Conservation (phyloP, 768 basidiomycete species). For the Daedaleopsis sinensis region DNA sequence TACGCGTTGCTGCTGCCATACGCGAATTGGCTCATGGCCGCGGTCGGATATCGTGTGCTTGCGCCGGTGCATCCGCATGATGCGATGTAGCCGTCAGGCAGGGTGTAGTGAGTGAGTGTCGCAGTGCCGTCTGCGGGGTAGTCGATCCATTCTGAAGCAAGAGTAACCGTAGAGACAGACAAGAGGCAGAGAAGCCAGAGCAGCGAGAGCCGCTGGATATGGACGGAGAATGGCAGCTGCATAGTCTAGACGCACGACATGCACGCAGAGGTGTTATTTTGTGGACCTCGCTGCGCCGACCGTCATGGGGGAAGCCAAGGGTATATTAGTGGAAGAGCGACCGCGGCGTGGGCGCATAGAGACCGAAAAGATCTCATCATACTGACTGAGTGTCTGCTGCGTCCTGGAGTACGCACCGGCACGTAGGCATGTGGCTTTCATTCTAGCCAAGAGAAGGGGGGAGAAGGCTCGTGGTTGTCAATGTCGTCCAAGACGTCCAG, state of each 20-base stretch:
- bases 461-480: not conserved
- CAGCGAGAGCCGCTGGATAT: constrained; percentile 3
- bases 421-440: too few relatives aligned
- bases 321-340: not conserved
- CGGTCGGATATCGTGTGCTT: constrained; percentile 67
- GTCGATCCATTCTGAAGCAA: constrained; percentile 57
- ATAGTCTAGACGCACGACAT: not conserved
- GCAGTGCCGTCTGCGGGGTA: constrained; percentile 66
- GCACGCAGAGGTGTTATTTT: not conserved
- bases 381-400: not conserved
- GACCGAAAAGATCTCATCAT: constrained; percentile 1
- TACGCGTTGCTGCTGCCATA: constrained; percentile 75
- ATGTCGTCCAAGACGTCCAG: not conserved
- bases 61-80: constrained; percentile 74
- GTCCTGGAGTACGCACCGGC: not conserved
- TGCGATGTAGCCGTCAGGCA: constrained; percentile 59
- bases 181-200: constrained; percentile 28
- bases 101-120: constrained; percentile 76
- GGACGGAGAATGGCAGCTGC: not conserved
- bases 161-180: constrained; percentile 19
- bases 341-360: not conserved
- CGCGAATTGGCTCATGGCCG: constrained; percentile 78
- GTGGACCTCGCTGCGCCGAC: constrained; percentile 1
- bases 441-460: too few relatives aligned
- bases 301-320: constrained; percentile 1